phyloP scores from a whole-genome alignment of 768 basidiomycete species.

The Leucosporidium yakuticum region DNA sequence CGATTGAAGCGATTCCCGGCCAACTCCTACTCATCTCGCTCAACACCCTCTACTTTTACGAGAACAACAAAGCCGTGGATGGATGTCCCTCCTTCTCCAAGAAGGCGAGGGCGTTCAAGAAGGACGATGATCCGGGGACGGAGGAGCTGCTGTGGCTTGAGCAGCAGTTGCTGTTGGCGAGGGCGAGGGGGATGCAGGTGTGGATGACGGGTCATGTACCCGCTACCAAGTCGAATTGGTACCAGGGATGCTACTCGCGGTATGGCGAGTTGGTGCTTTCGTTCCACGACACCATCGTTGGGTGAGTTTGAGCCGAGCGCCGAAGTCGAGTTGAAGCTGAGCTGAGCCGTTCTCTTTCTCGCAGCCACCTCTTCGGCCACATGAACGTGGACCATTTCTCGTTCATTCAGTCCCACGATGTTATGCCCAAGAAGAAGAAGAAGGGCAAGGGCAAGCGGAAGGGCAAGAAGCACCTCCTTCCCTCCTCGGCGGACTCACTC shows the following conservation, averaged over 20 bases:
- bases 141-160: slow-evolving; percentile 85
- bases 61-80: slow-evolving; percentile 39
- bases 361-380: slow-evolving; percentile 25
- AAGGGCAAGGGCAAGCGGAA: background rate
- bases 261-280: slow-evolving; percentile 56
- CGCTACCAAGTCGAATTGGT: slow-evolving; percentile 71
- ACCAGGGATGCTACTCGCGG: slow-evolving; percentile 39
- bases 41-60: slow-evolving; percentile 84
- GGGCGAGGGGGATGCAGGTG: slow-evolving; percentile 64
- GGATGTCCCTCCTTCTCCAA: slow-evolving; percentile 40
- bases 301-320: slow-evolving; percentile 39
- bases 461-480: background rate
- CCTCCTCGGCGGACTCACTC: background rate
- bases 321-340: background rate
- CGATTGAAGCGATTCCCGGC: slow-evolving; percentile 70
- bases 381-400: slow-evolving; percentile 31
- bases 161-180: slow-evolving; percentile 66
- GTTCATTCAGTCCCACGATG: slow-evolving; percentile 6
- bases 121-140: slow-evolving; percentile 69
- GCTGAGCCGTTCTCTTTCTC: background rate
- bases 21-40: slow-evolving; percentile 67
- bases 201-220: slow-evolving; percentile 69
- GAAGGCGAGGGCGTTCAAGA: slow-evolving; percentile 16
- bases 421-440: background rate
- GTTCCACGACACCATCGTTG: slow-evolving; percentile 81